Conservation (phyloP, 2,329 filamentous ascomycete species). For the Fusarium penzigii region DNA sequence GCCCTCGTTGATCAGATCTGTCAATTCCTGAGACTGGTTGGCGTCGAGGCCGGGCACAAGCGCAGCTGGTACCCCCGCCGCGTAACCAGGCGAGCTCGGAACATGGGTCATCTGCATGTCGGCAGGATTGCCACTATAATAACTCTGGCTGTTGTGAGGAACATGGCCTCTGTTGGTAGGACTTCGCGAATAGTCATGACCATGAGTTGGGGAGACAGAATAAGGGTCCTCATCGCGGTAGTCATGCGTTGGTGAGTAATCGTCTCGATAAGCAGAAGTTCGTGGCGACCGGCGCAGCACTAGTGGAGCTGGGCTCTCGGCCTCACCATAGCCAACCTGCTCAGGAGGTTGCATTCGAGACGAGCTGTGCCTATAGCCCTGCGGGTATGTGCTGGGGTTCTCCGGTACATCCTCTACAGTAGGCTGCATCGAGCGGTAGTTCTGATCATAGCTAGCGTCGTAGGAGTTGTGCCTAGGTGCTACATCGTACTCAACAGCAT, state of each 20-base stretch:
- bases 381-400: constrained; percentile 37
- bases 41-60: constrained; percentile 64
- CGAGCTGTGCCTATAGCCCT: constrained; percentile 28
- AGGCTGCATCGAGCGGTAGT: constrained; percentile 57
- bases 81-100: constrained; percentile 40
- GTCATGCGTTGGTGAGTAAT: constrained; percentile 26
- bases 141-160: constrained; percentile 31
- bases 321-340: constrained; percentile 42
- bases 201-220: constrained; percentile 33
- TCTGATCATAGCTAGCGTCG: constrained; percentile 48
- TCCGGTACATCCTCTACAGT: constrained; percentile 67
- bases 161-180: constrained; percentile 32
- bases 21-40: constrained; percentile 55
- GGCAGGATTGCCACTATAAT: constrained; percentile 33
- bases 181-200: constrained; percentile 38
- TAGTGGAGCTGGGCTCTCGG: constrained; percentile 46
- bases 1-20: constrained; percentile 59
- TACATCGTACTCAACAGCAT: constrained; percentile 35
- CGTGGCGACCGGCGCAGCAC: constrained; percentile 40
- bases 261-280: constrained; percentile 21
- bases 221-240: constrained; percentile 29
- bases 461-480: constrained; percentile 52
- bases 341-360: constrained; percentile 32
- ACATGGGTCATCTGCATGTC: constrained; percentile 40
- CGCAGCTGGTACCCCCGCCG: constrained; percentile 54